Conservation (phyloP, 2,329 filamentous ascomycete species). For the Grosmannia serpens region DNA sequence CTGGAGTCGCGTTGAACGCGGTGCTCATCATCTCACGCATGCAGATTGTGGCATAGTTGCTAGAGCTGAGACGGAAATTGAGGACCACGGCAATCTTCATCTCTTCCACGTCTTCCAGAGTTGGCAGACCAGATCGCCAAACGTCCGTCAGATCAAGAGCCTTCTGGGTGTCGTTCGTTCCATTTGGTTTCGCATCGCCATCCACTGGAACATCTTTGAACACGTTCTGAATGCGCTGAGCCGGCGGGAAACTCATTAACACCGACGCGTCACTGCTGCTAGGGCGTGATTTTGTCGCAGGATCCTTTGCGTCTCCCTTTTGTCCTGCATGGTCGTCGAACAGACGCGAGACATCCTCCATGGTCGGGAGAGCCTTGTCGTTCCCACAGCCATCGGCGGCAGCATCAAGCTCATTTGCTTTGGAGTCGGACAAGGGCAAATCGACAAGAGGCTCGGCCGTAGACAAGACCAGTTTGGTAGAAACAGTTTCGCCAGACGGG, state of each 20-base stretch:
- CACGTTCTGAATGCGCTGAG: conserved; percentile 5
- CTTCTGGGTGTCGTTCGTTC: not conserved
- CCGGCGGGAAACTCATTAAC: not conserved
- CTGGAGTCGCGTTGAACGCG: not conserved
- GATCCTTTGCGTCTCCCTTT: not conserved
- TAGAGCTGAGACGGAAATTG: conserved; percentile 23
- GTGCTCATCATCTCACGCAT: conserved; percentile 23
- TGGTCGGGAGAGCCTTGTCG: not conserved
- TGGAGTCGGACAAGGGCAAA: not conserved
- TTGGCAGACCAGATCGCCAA: conserved; percentile 8
- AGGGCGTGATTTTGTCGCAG: not conserved
- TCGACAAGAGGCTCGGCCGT: not conserved
- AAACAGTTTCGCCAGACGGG: not conserved
- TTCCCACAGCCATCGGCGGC: not conserved
- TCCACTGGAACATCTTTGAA: conserved; percentile 4
- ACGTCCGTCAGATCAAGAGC: conserved; percentile 12
- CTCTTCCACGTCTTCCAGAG: conserved; percentile 9
- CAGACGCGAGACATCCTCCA: not conserved
- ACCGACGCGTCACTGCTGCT: not conserved
- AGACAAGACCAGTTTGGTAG: not conserved
- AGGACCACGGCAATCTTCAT: conserved; percentile 24
- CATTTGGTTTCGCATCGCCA: not conserved
- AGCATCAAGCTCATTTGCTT: not conserved
- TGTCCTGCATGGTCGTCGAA: not conserved
- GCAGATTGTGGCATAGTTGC: conserved; percentile 27